Base-by-base conservation (phyloP, 1,284 basidiomycete genomes). In the Ustilago tritici region DNA sequence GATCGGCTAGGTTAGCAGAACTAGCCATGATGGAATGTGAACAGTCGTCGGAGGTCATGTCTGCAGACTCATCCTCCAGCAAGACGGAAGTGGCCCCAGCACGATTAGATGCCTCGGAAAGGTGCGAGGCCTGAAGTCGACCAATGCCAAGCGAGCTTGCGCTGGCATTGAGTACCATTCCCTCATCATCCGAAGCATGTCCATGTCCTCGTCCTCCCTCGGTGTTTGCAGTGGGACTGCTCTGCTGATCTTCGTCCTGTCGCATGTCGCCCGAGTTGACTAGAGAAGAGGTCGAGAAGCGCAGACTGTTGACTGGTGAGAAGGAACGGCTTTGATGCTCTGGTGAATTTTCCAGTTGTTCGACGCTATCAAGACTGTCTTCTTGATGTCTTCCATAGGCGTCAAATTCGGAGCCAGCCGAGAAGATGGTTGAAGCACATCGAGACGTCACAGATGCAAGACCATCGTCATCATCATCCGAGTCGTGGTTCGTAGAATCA, bases 351-450 rank as follows among this genome's bases (percentile, higher is more conserved):
- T 4, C 38, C 43, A 8, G 17, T 31, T 46, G 43, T 46, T n/a
- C 43, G 0, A 46, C 7, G 35, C 53, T 15, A 14, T 57, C 58
- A 4, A 40, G 19, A 4, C 55, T 53, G 28, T 56, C 38, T 5
- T 38, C 14, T 34, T 19, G 19, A 31, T 43, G 10, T 59, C 52
- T 61, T 8, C 58, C 68, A 31, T 76, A 76, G 9, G 66, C 56
- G 35, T 74, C 75, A 38, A 76, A 76, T 23, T 70, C 56, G n/a
- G 71, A 78, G 0, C 76, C 80, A 17, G 79, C 78, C 9, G 74
- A 77, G 56, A 82, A 80, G 66, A 82, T 62, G 56, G 80, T 82
- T 12, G 80, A 82, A 32, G 79, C 77, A 23, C 56, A 57, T 11
- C 62, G 36, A 2, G 73, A 79, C 4, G 54, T 17, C 0, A 43